Percentiles rank a stretch among this genome's conserved stretches.
Conservation (phyloP, 2,329 filamentous ascomycete species). For the Trichoderma arundinaceum region DNA sequence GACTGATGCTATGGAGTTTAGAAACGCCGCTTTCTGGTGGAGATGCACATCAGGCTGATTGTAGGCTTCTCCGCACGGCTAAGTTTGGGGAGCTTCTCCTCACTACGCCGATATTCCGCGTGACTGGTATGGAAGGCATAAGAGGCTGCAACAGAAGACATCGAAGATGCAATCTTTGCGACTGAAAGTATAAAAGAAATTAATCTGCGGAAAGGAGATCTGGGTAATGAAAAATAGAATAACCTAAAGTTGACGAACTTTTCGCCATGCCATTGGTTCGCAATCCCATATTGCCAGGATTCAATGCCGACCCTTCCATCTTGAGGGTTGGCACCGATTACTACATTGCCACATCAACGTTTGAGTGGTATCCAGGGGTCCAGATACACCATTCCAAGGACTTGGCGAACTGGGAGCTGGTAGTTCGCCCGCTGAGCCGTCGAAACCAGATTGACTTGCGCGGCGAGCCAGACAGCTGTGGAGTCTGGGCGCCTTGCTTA, state of each 20-base stretch:
- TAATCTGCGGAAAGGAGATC: neutral
- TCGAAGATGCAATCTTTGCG: neutral
- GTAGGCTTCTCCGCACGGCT: slow-evolving; percentile 22
- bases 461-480: slow-evolving; percentile 64
- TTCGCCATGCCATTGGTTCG: slow-evolving; percentile 52
- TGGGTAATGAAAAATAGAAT: neutral
- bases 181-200: neutral
- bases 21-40: neutral
- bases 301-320: slow-evolving; percentile 62
- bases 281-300: slow-evolving; percentile 63
- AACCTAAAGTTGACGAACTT: neutral
- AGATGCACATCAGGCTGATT: slow-evolving; percentile 16
- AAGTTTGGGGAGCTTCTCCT: slow-evolving; percentile 23
- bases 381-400: slow-evolving; percentile 61
- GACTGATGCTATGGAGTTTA: neutral
- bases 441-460: slow-evolving; percentile 62
- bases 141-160: neutral
- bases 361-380: slow-evolving; percentile 61
- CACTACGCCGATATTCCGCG: slow-evolving; percentile 16
- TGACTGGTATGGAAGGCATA: neutral
- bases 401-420: slow-evolving; percentile 58
- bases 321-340: slow-evolving; percentile 58
- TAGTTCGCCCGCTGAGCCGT: slow-evolving; percentile 54
- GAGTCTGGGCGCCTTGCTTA: slow-evolving; percentile 69
- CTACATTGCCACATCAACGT: slow-evolving; percentile 62